A percentile compares a stretch with the other conserved stretches of the same genome.
Conservation (phyloP, 176 grass and related monocot genomes). For the Pharus latifolius region DNA sequence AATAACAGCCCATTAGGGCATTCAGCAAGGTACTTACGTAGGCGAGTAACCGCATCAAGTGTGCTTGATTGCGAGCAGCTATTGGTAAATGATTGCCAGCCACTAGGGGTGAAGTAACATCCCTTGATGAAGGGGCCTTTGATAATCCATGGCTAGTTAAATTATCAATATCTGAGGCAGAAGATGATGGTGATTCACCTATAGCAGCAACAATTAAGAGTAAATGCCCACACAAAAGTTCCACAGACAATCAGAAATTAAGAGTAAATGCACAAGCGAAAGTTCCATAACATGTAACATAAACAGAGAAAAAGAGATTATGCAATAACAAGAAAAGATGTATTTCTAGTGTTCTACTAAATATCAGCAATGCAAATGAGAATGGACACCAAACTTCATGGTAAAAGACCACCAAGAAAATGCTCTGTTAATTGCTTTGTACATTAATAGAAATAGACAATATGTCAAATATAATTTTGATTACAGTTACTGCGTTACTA, state of each 20-base stretch:
- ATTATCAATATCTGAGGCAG: slow-evolving; percentile 45
- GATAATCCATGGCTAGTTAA: slow-evolving; percentile 33
- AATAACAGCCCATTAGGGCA: neutral
- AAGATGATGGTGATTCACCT: slow-evolving; percentile 48
- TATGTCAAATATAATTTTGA: neutral
- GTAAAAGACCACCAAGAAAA: neutral
- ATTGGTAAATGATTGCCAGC: slow-evolving; percentile 42
- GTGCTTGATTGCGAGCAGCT: slow-evolving; percentile 45
- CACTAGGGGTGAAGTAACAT: slow-evolving; percentile 42
- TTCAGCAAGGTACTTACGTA: slow-evolving; percentile 57
- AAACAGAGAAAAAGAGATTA: neutral
- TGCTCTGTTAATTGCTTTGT: neutral
- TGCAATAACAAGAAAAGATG: neutral
- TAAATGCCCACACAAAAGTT: neutral
- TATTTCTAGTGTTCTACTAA: slow-evolving; percentile 3
- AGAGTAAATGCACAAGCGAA: neutral
- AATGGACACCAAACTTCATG: neutral
- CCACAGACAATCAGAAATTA: neutral
- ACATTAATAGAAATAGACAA: neutral
- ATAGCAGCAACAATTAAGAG: slow-evolving; percentile 9
- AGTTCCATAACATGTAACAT: neutral
- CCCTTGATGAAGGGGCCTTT: slow-evolving; percentile 22
- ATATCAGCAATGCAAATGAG: neutral
- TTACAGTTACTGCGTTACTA: neutral
- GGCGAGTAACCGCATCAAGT: slow-evolving; percentile 53